A percentile compares a stretch with the other conserved stretches of the same genome.
These are phyloP conservation scores for Penicillium sp. DNA, from an alignment of 2,329 filamentous ascomycete species.

Conservation along the genomic window DNA sequence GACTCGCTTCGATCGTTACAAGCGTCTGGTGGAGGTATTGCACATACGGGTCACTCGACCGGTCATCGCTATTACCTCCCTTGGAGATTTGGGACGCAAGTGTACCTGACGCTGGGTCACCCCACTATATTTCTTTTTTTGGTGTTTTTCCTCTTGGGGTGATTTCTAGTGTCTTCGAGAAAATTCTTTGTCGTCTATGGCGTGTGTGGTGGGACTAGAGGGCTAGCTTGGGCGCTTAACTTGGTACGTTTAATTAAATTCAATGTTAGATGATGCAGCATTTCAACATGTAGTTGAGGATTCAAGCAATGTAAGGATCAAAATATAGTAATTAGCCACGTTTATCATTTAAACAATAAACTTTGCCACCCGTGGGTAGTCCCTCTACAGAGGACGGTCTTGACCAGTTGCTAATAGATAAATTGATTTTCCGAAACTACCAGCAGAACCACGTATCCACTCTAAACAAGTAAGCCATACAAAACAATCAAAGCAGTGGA, in stretches of 20 bases:
- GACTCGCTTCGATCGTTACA: constrained; percentile 20
- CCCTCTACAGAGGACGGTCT: neutral
- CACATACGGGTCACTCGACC: neutral
- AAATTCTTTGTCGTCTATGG: constrained; percentile 11
- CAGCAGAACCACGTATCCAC: neutral
- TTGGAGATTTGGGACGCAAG: constrained; percentile 1
- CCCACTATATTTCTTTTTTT: constrained; percentile 14
- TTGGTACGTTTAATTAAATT: neutral
- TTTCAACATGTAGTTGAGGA: neutral
- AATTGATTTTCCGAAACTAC: neutral
- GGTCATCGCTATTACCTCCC: neutral
- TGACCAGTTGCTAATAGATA: neutral
- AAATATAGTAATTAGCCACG: too few species aligned
- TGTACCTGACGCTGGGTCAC: constrained; percentile 7
- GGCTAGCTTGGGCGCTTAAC: neutral
- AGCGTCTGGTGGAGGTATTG: constrained; percentile 4
- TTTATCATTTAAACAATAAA: neutral
- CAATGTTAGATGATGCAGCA: neutral
- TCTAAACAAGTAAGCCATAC: neutral
- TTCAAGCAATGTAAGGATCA: too few species aligned
- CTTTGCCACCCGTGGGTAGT: neutral
- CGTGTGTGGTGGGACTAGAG: neutral
- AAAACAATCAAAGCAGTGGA: neutral
- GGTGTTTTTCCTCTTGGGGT: neutral
- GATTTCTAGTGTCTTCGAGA: constrained; percentile 13